A percentile compares a stretch with the other conserved stretches of the same genome.
Evolutionary conservation across 805 yeast genomes (phyloP).

Genomic region (Brettanomyces sp.): DNA sequence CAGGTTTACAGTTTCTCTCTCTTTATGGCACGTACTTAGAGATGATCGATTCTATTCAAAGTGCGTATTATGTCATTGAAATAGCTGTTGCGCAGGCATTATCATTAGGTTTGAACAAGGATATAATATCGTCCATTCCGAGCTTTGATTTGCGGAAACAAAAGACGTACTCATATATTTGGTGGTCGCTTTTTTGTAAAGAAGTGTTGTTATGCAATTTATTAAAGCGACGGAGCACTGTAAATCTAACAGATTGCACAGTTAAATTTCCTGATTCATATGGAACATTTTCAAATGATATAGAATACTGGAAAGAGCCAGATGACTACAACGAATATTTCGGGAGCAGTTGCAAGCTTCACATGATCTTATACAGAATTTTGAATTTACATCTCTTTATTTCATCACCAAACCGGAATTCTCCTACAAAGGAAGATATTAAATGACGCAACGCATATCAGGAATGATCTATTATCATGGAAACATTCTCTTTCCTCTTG

Average conservation of each 20-base stretch:
- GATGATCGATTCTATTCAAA: slow-evolving; percentile 7
- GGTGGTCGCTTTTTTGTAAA: slow-evolving; percentile 12
- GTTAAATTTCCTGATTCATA: slow-evolving; percentile 1
- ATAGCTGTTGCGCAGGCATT: slow-evolving; percentile 14
- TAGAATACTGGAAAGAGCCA: background rate
- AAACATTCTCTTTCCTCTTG: slow-evolving; percentile 1
- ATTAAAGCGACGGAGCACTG: slow-evolving; percentile 5
- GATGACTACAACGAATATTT: slow-evolving; percentile 4
- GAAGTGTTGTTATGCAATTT: slow-evolving; percentile 6
- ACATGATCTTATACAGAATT: slow-evolving; percentile 3
- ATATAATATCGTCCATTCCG: background rate
- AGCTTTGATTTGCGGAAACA: background rate
- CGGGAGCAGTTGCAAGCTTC: slow-evolving; percentile 1
- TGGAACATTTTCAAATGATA: background rate
- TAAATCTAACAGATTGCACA: background rate
- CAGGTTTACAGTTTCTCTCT: slow-evolving; percentile 12
- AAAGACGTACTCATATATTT: slow-evolving; percentile 6
- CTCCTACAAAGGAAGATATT: slow-evolving; percentile 4
- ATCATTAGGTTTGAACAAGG: slow-evolving; percentile 11
- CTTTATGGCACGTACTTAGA: slow-evolving; percentile 13
- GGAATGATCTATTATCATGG: slow-evolving; percentile 8
- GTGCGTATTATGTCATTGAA: slow-evolving; percentile 12
- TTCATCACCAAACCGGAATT: no score
- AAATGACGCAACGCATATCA: slow-evolving; percentile 5
- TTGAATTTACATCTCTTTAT: slow-evolving; percentile 2